A percentile compares a stretch with the other conserved stretches of the same genome.
phyloP scores from a whole-genome alignment of 371 early-diverging fungal genomes.

The Mucor indicus region DNA sequence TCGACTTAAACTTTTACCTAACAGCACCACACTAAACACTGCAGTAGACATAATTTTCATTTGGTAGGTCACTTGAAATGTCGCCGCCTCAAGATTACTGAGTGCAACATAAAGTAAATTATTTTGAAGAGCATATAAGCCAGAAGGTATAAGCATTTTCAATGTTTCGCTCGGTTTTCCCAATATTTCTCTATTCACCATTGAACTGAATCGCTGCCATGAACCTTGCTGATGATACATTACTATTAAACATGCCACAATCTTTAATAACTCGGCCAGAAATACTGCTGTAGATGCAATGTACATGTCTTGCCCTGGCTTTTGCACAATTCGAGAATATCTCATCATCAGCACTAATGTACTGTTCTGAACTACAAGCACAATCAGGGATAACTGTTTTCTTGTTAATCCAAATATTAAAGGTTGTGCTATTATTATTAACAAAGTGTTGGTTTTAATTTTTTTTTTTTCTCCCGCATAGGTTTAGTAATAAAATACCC shows the following conservation, averaged over 20 bases:
- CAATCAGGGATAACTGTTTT: slow-evolving; percentile 53
- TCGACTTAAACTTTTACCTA: slow-evolving; percentile 60
- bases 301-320: slow-evolving; percentile 58
- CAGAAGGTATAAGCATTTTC: slow-evolving; percentile 82
- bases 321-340: slow-evolving; percentile 49
- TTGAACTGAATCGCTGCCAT: slow-evolving; percentile 20
- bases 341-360: slow-evolving; percentile 66
- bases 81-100: slow-evolving; percentile 85
- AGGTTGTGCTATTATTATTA: slow-evolving; percentile 33
- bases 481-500: slow-evolving; percentile 2
- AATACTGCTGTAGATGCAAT: slow-evolving; percentile 69
- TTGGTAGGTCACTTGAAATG: slow-evolving; percentile 95
- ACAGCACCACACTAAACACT: slow-evolving; percentile 79
- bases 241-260: slow-evolving; percentile 44
- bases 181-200: slow-evolving; percentile 48
- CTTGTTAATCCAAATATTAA: slow-evolving; percentile 30
- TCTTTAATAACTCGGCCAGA: slow-evolving; percentile 59
- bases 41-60: slow-evolving; percentile 96
- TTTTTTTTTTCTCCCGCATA: neutral
- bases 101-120: slow-evolving; percentile 90
- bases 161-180: slow-evolving; percentile 53
- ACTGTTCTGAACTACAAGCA: slow-evolving; percentile 61
- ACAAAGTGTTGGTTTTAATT: no score
- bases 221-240: slow-evolving; percentile 29
- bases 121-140: slow-evolving; percentile 91